phyloP scores from a whole-genome alignment of 2,329 filamentous ascomycete genomes.

The Trichophyton mentagrophytes region DNA sequence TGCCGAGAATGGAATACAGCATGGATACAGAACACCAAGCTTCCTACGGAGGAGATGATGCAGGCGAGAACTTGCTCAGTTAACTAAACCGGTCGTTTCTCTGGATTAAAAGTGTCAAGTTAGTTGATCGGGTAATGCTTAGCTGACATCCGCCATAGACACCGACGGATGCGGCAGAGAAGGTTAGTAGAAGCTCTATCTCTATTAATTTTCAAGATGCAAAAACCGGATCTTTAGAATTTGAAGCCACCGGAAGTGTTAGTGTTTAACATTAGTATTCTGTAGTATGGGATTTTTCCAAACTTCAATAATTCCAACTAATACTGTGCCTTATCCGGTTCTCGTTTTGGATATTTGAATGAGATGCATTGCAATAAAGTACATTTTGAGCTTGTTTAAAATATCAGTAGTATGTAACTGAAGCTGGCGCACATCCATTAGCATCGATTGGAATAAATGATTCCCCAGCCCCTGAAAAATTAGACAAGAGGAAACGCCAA shows the following conservation, averaged over 20 bases:
- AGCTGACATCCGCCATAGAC: slow-evolving; percentile 4
- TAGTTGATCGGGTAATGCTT: too few species aligned
- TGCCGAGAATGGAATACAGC: too few species aligned
- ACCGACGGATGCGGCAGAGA: slow-evolving; percentile 14
- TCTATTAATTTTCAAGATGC: slow-evolving; percentile 16
- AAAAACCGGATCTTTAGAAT: slow-evolving; percentile 12
- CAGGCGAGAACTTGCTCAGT: too few species aligned
- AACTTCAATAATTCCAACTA: too few species aligned
- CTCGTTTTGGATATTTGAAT: background rate
- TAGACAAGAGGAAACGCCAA: background rate
- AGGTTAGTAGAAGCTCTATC: slow-evolving; percentile 15
- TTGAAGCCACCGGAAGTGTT: slow-evolving; percentile 4
- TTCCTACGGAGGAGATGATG: too few species aligned
- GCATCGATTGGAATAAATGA: background rate
- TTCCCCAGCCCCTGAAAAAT: background rate
- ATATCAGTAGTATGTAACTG: background rate
- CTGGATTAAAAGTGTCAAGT: too few species aligned
- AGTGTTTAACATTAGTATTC: background rate
- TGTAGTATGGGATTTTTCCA: background rate
- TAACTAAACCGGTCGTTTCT: too few species aligned
- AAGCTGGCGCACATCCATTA: background rate
- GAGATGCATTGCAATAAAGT: too few species aligned
- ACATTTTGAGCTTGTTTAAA: too few species aligned
- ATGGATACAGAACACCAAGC: too few species aligned
- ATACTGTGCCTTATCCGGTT: too few species aligned